A percentile compares a stretch with the other conserved stretches of the same genome.
Evolutionary conservation across 345 rosid genomes (phyloP).

Genomic region (Bruguiera gymnorhiza): DNA sequence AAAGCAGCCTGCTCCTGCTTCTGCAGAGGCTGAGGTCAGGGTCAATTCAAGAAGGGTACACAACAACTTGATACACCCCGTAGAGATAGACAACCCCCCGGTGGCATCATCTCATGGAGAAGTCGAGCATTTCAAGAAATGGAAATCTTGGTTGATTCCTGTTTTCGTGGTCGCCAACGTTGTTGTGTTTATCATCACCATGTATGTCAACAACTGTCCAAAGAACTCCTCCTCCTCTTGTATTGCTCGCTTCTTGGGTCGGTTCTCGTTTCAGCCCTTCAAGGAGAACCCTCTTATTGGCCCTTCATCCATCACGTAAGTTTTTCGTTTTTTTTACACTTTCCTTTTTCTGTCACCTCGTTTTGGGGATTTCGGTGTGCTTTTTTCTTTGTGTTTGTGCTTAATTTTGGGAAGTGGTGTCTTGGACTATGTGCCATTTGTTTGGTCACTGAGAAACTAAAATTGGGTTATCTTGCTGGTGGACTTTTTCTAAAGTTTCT

Average conservation of each 20-base stretch:
- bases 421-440: no score
- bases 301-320: constrained; percentile 78
- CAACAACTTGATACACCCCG: constrained; percentile 40
- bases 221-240: constrained; percentile 66
- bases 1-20: constrained; percentile 10
- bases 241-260: constrained; percentile 66
- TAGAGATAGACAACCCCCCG: constrained; percentile 29
- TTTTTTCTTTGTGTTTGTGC: neutral
- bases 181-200: constrained; percentile 67
- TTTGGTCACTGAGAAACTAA: no score
- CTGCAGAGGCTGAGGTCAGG: constrained; percentile 33
- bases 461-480: no score
- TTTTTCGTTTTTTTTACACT: neutral
- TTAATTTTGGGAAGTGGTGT: neutral
- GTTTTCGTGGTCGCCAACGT: constrained; percentile 67
- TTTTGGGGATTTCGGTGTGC: neutral
- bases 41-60: constrained; percentile 31
- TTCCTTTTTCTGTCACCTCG: neutral
- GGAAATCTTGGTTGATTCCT: constrained; percentile 80
- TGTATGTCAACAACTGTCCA: constrained; percentile 85
- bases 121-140: constrained; percentile 57
- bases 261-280: constrained; percentile 84
- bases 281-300: constrained; percentile 95
- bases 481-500: no score
- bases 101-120: constrained; percentile 30